These are phyloP conservation scores for Pythium dissotocum DNA, from an alignment of 352 stramenopile genomes.

Conservation along the genomic window DNA sequence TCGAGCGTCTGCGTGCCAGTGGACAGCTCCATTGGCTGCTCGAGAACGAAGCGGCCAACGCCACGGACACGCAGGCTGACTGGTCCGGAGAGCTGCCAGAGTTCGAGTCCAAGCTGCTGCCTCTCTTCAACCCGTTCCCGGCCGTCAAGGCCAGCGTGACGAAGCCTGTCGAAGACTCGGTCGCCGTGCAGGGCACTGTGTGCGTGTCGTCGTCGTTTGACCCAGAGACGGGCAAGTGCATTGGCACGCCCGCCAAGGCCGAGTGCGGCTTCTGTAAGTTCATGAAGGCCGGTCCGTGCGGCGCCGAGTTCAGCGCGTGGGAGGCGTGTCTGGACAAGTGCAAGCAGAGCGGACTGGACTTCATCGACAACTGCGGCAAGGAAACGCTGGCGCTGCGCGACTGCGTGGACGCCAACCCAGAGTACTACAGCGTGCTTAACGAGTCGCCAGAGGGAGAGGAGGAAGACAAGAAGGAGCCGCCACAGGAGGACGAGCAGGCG, in stretches of 20 bases:
- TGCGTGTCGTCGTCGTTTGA: slow-evolving; percentile 75
- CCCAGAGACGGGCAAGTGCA: slow-evolving; percentile 44
- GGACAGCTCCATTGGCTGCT: slow-evolving; percentile 61
- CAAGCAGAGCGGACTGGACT: slow-evolving; percentile 74
- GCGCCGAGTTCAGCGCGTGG: slow-evolving; percentile 77
- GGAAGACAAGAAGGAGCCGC: slow-evolving; percentile 16
- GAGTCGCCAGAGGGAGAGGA: slow-evolving; percentile 50
- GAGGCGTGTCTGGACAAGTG: slow-evolving; percentile 77
- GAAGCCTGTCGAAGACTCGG: slow-evolving; percentile 24
- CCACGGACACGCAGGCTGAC: slow-evolving; percentile 18
- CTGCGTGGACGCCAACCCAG: slow-evolving; percentile 86
- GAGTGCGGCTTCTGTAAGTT: slow-evolving; percentile 91
- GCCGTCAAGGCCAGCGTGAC: slow-evolving; percentile 42
- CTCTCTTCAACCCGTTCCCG: slow-evolving; percentile 83
- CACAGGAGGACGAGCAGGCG: slow-evolving; percentile 1
- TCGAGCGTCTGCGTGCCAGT: slow-evolving; percentile 70
- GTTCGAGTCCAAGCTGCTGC: slow-evolving; percentile 73
- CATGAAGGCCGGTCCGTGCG: slow-evolving; percentile 88
- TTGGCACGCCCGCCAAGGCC: slow-evolving; percentile 49
- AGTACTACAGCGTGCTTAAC: slow-evolving; percentile 88
- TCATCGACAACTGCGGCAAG: slow-evolving; percentile 76
- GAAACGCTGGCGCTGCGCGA: slow-evolving; percentile 79
- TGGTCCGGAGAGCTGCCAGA: slow-evolving; percentile 66
- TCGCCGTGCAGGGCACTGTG: slow-evolving; percentile 55
- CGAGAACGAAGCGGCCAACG: slow-evolving; percentile 23